Base-by-base conservation (phyloP, 2,329 filamentous ascomycete species). In the Rhexocercosporidium sp. region DNA sequence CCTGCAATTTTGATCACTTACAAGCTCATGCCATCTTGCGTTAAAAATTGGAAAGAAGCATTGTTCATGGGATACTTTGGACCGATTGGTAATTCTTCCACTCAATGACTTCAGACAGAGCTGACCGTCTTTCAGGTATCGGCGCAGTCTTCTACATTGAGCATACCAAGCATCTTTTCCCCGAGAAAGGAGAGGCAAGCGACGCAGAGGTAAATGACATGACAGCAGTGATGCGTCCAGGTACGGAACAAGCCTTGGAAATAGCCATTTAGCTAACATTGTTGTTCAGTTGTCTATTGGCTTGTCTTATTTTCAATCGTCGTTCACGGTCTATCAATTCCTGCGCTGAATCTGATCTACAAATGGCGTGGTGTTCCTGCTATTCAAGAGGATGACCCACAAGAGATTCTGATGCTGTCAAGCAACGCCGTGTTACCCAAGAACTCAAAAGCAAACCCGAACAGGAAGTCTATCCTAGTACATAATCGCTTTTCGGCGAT, bases 1-100 rank as follows among this genome's bases (percentile, higher is more conserved):
- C 94, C 93, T 0, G 53, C 53, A 3, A 88, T 92, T 75, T 83
- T 97, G 0, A 85, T 92, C 59, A 85, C 84, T 0, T 82, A 94
- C 77, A 89, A 93, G 75, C 89, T 85, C 71, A 85, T 85, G 69
- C 93, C 97, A 53, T 90, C 86, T 25, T 92, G 96, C 76, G 93
- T 97, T 47, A 86, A 92, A 65, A 83, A 90, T 46, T 77, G 85
- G 25, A 85, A 86, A 1, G 92, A 96, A 71, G 92, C 93, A 2
- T 78, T 91, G 0, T 96, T 96, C 74, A 91, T 95, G 18, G 94
- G 93, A 0, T 97, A 96, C 81, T 97, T 97, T 71, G 94, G 93
- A 0, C 94, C 93, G 0, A 93, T 97, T 66, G 93, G 94, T 96
- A 97, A 76, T 83, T 97, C 5, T 95, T 92, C 74, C 82, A 96